Percentiles rank a stretch among this genome's conserved stretches.
These are phyloP conservation scores for Xylariales sp. DNA, from an alignment of 2,329 filamentous ascomycete genomes.

Conservation along the genomic window DNA sequence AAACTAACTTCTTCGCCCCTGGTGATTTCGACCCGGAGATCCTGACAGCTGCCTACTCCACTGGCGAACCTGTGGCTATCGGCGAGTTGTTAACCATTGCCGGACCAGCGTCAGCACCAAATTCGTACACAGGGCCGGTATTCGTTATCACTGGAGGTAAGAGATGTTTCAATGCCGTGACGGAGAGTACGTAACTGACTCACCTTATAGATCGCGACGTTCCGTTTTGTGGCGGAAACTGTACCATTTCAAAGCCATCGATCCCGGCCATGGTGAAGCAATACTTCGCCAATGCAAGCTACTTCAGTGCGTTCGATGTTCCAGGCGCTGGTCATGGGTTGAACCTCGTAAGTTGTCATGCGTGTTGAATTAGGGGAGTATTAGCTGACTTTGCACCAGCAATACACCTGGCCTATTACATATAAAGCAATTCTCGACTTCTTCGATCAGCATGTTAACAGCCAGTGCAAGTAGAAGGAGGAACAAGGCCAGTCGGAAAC, in stretches of 20 bases:
- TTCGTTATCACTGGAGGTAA: constrained; percentile 52
- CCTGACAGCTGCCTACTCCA: constrained; percentile 37
- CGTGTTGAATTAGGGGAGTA: neutral
- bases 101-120: constrained; percentile 24
- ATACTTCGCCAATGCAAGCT: constrained; percentile 39
- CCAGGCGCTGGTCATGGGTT: constrained; percentile 45
- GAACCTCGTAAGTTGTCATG: constrained; percentile 32
- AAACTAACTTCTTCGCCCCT: constrained; percentile 47
- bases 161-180: constrained; percentile 7
- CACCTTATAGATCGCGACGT: constrained; percentile 36
- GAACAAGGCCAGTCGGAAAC: neutral
- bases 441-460: constrained; percentile 18
- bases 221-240: constrained; percentile 60
- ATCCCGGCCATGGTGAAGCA: constrained; percentile 32
- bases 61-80: constrained; percentile 49
- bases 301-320: constrained; percentile 51
- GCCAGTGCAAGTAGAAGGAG: neutral
- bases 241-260: constrained; percentile 39
- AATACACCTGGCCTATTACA: constrained; percentile 27
- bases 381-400: neutral
- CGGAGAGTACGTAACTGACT: neutral
- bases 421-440: constrained; percentile 34
- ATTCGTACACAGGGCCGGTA: constrained; percentile 46
- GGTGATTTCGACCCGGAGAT: constrained; percentile 50
- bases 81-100: constrained; percentile 56